These are phyloP conservation scores for Penicillium oxalicum DNA, from an alignment of 2,329 filamentous ascomycete species.

Conservation along the genomic window DNA sequence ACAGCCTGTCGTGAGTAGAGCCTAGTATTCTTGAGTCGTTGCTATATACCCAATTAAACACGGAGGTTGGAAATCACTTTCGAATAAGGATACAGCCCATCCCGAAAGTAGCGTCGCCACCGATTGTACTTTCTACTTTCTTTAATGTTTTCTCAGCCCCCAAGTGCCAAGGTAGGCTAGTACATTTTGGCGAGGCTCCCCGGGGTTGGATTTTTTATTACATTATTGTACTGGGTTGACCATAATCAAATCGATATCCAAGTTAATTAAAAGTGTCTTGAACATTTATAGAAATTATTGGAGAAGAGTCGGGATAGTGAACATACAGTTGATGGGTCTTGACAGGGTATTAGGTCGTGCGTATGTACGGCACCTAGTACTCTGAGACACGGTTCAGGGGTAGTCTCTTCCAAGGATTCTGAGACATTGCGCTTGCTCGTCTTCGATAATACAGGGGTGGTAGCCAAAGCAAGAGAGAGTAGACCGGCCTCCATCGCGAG, in stretches of 20 bases:
- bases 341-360: not conserved
- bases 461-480: not conserved
- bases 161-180: not conserved
- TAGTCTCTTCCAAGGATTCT: not conserved
- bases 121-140: not conserved
- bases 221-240: not conserved
- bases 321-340: conserved; percentile 1
- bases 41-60: not conserved
- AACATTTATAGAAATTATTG: not conserved
- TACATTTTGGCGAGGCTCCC: no score
- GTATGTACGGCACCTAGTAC: not conserved
- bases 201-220: not conserved
- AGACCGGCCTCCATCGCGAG: not conserved
- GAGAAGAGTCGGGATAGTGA: not conserved
- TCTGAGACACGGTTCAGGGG: not conserved
- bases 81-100: not conserved
- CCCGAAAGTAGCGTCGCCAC: not conserved
- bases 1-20: no score
- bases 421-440: not conserved
- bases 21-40: not conserved
- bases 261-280: not conserved
- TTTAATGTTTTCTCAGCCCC: not conserved
- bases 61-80: not conserved
- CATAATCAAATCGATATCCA: conserved; percentile 1
- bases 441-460: not conserved